Conservation (phyloP, 306 rosid species). For the Abrus pulchellus region DNA sequence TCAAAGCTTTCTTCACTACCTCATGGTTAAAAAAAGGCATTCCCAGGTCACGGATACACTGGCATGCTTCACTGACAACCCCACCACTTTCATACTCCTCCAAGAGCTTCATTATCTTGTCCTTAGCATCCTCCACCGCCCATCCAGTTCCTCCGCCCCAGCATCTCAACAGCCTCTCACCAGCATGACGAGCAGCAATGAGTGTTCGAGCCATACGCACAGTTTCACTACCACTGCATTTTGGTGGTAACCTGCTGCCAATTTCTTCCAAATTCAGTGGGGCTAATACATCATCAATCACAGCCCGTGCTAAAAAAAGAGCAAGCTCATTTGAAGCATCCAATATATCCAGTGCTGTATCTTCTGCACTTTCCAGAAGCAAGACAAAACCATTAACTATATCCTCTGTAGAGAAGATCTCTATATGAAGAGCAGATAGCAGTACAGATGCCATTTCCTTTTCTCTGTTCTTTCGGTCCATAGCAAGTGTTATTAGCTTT, state of each 20-base stretch:
- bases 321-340: constrained; percentile 99
- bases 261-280: constrained; percentile 94
- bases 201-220: constrained; percentile 85
- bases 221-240: constrained; percentile 83
- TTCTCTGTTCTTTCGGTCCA: constrained; percentile 97
- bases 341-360: constrained; percentile 90
- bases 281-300: constrained; percentile 92
- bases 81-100: constrained; percentile 98
- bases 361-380: constrained; percentile 95
- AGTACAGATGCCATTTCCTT: constrained; percentile 99
- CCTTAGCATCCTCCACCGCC: constrained; percentile 99
- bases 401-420: constrained; percentile 93
- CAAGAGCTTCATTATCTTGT: constrained; percentile 87
- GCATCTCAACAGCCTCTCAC: constrained; percentile 94
- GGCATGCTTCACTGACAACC: constrained; percentile 89
- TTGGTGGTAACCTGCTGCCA: constrained; percentile 67
- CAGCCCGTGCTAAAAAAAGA: constrained; percentile 91
- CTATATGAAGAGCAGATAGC: constrained; percentile 94
- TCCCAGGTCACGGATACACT: constrained; percentile 90
- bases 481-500: constrained; percentile 91
- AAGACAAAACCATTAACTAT: constrained; percentile 84
- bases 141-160: constrained; percentile 99
- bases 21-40: constrained; percentile 99
- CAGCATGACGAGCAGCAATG: constrained; percentile 93
- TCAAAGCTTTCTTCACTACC: constrained; percentile 97